Percentiles rank a stretch among this genome's conserved stretches.
These are phyloP conservation scores for Penicillium aurantiogriseum DNA, from an alignment of 2,329 filamentous ascomycete species.

Conservation along the genomic window DNA sequence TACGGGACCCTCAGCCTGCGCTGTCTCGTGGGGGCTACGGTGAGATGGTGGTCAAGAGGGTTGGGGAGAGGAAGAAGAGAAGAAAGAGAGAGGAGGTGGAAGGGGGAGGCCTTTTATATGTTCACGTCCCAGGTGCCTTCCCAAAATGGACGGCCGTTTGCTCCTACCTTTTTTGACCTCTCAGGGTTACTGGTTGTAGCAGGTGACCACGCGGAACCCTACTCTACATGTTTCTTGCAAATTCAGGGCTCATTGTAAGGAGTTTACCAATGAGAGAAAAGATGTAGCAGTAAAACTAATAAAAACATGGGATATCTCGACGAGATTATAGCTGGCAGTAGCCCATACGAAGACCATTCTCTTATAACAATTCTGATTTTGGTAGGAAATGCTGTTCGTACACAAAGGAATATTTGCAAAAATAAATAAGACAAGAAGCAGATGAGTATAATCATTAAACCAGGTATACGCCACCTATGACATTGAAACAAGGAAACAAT, in stretches of 20 bases:
- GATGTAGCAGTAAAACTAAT: constrained; percentile 1
- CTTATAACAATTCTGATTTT: constrained; percentile 3
- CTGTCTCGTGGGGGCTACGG: not conserved
- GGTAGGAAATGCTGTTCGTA: not conserved
- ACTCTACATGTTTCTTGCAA: not conserved
- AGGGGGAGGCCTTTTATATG: too few species aligned
- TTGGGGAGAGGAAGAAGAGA: too few species aligned
- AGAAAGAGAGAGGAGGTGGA: too few species aligned
- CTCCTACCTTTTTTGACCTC: not conserved
- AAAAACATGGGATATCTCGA: constrained; percentile 24
- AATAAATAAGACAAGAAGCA: constrained; percentile 12
- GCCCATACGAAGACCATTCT: not conserved
- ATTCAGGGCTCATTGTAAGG: too few species aligned
- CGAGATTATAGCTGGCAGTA: not conserved
- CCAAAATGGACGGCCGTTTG: too few species aligned
- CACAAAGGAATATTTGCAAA: constrained; percentile 10
- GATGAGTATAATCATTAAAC: constrained; percentile 16
- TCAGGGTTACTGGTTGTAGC: not conserved
- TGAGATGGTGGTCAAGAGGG: too few species aligned
- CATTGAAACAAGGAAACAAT: constrained; percentile 19
- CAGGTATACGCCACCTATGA: constrained; percentile 28
- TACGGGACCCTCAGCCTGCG: not conserved
- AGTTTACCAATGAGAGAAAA: not conserved
- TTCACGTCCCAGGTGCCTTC: too few species aligned
- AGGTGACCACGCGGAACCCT: not conserved